phyloP scores from a whole-genome alignment of 2,329 filamentous ascomycete species.

The Dactylellina drechsleri region DNA sequence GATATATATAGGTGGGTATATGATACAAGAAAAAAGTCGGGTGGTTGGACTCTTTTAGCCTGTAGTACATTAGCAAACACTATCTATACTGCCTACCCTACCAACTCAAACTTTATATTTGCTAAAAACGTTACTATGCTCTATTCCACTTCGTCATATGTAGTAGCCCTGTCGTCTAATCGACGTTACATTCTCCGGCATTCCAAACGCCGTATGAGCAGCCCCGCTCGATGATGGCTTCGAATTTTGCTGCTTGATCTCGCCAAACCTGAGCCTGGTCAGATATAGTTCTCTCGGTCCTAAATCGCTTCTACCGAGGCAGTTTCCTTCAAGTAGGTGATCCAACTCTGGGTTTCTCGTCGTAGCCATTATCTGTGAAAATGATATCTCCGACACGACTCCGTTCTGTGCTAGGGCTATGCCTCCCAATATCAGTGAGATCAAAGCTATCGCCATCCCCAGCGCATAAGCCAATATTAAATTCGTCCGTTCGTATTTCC shows the following conservation, averaged over 20 bases:
- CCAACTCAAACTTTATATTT: no score
- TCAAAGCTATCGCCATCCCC: conserved; percentile 13
- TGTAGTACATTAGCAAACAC: no score
- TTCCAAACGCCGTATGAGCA: conserved; percentile 35
- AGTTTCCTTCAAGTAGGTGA: conserved; percentile 40
- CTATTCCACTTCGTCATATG: conserved; percentile 2
- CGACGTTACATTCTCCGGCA: conserved; percentile 20
- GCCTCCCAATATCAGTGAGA: conserved; percentile 35
- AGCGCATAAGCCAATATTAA: conserved; percentile 36
- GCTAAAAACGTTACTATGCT: no score
- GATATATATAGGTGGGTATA: no score
- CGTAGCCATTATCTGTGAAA: conserved; percentile 46
- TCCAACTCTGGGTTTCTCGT: conserved; percentile 51
- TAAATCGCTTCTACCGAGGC: conserved; percentile 37
- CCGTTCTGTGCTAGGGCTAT: conserved; percentile 34
- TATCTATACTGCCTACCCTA: no score
- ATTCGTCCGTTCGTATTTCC: conserved; percentile 43
- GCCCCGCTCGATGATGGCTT: conserved; percentile 19
- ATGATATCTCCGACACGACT: conserved; percentile 44
- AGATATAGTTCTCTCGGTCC: conserved; percentile 22
- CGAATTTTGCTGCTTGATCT: conserved; percentile 29
- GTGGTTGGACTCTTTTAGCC: no score
- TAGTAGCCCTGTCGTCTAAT: conserved; percentile 37
- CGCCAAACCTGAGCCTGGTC: conserved; percentile 34
- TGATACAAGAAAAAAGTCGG: no score